Evolutionary conservation across 345 rosid species (phyloP), one percentile per base, ranked within the genome.

Genomic region (Balakata baccata): DNA sequence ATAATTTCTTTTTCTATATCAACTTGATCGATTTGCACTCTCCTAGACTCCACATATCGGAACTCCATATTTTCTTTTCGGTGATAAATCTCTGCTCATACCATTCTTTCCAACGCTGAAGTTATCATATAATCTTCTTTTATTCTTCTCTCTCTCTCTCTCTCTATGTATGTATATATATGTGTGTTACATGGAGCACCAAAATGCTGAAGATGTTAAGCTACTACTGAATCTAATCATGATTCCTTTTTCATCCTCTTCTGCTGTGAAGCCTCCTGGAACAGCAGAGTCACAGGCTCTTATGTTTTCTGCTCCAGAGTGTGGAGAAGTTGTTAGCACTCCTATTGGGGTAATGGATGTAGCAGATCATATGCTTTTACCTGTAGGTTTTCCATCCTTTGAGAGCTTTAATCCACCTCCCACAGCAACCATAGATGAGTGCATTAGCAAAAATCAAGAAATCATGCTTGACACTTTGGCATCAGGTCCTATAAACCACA

Each of bases 281-380:
- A 93, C 98, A 82, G 98, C 99, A 68, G 99, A 93, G 86, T 93
- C 94, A 22, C 92, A 93, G 76, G 84, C 96, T 64, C 87, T 89
- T 79, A 81, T 92, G 81, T 85, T 92, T 79, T 88, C 97, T 75
- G 83, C 83, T 72, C 87, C 96, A 68, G 98, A 92, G 78, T 81
- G 87, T 80, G 93, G 90, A 79, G 94, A 88, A 85, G 86, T 89
- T 52, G 92, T 89, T 73, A 81, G 86, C 77, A 93, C 96, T 88
- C 97, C 98, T 11, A 80, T 82, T 64, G 90, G 87, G 74, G 82
- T 83, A 77, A 86, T 91, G 84, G 97, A 95, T 87, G 89, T 81
- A 79, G 83, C 89, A 57, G 98, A 91, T 76, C 92, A 86, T 76
- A 91, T 91, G 89, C 85, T 87, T 77, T 74, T 89, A 81, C 96